A percentile compares a stretch with the other conserved stretches of the same genome.
phyloP scores from a whole-genome alignment of 1,284 basidiomycete species.

The Ceratobasidium sp. region DNA sequence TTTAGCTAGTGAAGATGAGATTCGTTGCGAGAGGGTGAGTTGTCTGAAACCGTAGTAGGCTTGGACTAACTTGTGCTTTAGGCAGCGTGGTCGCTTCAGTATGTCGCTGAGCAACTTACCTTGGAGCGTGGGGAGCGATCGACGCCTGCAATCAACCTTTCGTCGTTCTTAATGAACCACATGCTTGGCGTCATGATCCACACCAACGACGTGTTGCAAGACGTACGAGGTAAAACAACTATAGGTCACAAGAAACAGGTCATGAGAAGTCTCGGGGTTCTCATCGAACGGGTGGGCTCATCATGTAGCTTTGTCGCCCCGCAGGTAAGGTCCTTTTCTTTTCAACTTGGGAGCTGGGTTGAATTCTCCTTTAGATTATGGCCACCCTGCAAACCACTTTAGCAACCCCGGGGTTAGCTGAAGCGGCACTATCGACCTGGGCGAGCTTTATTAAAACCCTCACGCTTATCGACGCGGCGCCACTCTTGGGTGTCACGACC shows the following conservation, averaged over 20 bases:
- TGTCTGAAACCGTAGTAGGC: background rate
- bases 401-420: conserved; percentile 76
- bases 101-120: conserved; percentile 62
- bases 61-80: conserved; percentile 52
- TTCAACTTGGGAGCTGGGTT: background rate
- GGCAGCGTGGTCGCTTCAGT: conserved; percentile 74
- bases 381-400: conserved; percentile 95
- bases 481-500: conserved; percentile 89
- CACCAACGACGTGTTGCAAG: conserved; percentile 87
- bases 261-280: conserved; percentile 81
- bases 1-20: conserved; percentile 74
- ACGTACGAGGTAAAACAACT: conserved; percentile 80
- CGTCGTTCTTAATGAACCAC: conserved; percentile 75
- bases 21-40: conserved; percentile 64
- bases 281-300: conserved; percentile 80
- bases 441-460: conserved; percentile 81
- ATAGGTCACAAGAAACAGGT: conserved; percentile 77
- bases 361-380: conserved; percentile 77
- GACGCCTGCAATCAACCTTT: conserved; percentile 60
- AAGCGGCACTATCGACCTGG: conserved; percentile 88
- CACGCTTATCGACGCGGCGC: conserved; percentile 79
- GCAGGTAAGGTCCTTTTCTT: conserved; percentile 71
- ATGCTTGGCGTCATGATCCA: conserved; percentile 86
- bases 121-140: conserved; percentile 53
- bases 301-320: conserved; percentile 82